A percentile compares a stretch with the other conserved stretches of the same genome.
phyloP scores from a whole-genome alignment of 768 basidiomycete genomes.

The Mycena polygramma region DNA sequence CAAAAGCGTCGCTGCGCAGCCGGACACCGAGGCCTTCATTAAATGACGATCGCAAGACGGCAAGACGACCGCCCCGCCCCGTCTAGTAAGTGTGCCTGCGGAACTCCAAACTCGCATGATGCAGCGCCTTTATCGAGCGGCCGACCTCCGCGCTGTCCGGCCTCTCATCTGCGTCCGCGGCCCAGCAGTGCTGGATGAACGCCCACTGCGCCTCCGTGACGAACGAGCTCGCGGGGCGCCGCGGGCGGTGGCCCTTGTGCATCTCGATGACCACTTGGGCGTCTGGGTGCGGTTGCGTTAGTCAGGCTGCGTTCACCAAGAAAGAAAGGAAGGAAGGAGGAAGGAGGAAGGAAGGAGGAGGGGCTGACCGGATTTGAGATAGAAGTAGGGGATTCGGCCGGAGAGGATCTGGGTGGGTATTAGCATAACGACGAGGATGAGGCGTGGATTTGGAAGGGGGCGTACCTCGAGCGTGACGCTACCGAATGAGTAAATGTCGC shows the following conservation, averaged over 20 bases:
- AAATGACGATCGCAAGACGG: no score
- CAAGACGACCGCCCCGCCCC: no score
- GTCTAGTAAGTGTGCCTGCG: conserved; percentile 36
- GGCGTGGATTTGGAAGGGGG: not conserved
- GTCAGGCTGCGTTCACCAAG: no score
- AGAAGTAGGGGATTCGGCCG: conserved; percentile 58
- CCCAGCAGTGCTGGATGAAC: conserved; percentile 59
- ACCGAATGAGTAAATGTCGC: conserved; percentile 63
- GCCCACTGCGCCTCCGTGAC: conserved; percentile 56
- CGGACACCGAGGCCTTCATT: no score
- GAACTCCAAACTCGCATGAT: conserved; percentile 41
- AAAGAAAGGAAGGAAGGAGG: no score
- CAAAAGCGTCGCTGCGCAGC: no score
- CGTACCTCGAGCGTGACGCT: conserved; percentile 59
- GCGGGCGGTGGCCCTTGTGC: conserved; percentile 55
- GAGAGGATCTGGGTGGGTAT: conserved; percentile 49
- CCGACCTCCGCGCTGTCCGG: conserved; percentile 47
- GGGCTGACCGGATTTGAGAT: conserved; percentile 39
- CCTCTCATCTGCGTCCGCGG: conserved; percentile 45
- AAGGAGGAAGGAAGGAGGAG: no score
- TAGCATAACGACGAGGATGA: not conserved
- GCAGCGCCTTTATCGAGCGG: conserved; percentile 35
- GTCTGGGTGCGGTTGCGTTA: conserved; percentile 39
- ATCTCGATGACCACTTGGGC: conserved; percentile 58
- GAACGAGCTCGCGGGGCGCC: conserved; percentile 52